Base-by-base conservation (phyloP, 306 rosid species). In the Arachis hypogaea region DNA sequence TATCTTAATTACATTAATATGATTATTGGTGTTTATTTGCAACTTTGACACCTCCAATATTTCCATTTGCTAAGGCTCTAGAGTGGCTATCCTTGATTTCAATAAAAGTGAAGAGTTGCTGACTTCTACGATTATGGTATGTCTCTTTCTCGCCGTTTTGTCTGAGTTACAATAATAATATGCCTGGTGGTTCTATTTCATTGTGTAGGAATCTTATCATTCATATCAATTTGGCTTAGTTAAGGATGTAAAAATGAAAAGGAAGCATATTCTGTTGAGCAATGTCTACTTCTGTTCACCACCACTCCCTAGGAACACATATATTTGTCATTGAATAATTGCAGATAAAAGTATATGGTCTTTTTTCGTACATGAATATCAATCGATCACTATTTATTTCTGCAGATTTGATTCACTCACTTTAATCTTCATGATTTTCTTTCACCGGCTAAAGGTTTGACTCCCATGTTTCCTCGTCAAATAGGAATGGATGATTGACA, bases 401-500 rank as follows among this genome's bases (percentile, higher is more conserved):
- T 58, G 9, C 36, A 8, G 10, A 38, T 46, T 52, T 29, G 5
- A 28, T 33, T 46, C 56, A 11, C 67, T 14, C 54, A 5, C 22
- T 36, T 8, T 76, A 44, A 14, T 28, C 2, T 7, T 28, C 22
- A 68, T 33, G 9, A 36, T 28, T 41, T 47, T 16, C 33, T 14
- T 51, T 45, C 59, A 45, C 46, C 11, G 58, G 5, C 44, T 55
- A 52, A 70, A 68, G 62, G 36, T 44, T 58, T 73, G 12, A 81
- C 36, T 59, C 41, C 9, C 12, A n/a, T 14, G 50, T 75, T 22
- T 60, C 73, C 41, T 36, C 63, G 63, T 77, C 50, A 75, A 58
- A 76, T 75, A 92, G 99, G 99, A 87, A 78, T 86, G 92, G 92
- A 84, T 88, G 90, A 83, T 92, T 74, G 91, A 92, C 86, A 92